Evolutionary conservation across 192 early-diverging fungal genomes (phyloP).

Genomic region (Geranomyces michiganensis): DNA sequence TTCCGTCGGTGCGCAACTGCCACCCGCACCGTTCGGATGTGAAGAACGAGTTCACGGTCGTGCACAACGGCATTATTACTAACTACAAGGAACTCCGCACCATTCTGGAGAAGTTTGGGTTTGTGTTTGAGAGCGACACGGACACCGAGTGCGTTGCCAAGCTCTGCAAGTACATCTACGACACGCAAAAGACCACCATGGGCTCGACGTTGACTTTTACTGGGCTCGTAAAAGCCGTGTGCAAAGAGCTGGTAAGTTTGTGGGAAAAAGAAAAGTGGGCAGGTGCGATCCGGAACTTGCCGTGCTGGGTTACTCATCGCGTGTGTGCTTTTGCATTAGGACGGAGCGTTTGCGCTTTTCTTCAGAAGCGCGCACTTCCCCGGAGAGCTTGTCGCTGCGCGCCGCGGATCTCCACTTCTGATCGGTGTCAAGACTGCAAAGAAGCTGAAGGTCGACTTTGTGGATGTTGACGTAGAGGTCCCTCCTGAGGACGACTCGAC

Average conservation of each 20-base stretch:
- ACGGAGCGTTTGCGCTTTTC: slow-evolving; percentile 66
- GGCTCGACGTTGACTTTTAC: slow-evolving; percentile 54
- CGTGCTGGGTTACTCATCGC: background rate
- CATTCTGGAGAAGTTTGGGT: slow-evolving; percentile 70
- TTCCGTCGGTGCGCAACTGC: slow-evolving; percentile 60
- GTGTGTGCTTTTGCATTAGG: slow-evolving; percentile 32
- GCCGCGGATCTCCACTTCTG: slow-evolving; percentile 65
- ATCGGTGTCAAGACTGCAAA: slow-evolving; percentile 64
- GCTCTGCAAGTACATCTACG: slow-evolving; percentile 66
- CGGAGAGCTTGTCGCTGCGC: slow-evolving; percentile 59
- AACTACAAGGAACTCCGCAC: slow-evolving; percentile 64
- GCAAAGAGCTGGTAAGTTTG: slow-evolving; percentile 60
- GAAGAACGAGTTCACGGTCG: slow-evolving; percentile 63
- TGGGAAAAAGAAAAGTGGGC: background rate
- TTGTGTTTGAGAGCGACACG: slow-evolving; percentile 82
- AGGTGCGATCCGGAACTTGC: background rate
- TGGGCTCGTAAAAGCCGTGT: slow-evolving; percentile 59
- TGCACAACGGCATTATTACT: slow-evolving; percentile 72
- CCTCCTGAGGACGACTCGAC: slow-evolving; percentile 26
- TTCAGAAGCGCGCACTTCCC: slow-evolving; percentile 65
- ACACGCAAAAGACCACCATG: slow-evolving; percentile 54
- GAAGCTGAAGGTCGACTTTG: slow-evolving; percentile 70
- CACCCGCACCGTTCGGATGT: slow-evolving; percentile 68
- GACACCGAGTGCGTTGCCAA: slow-evolving; percentile 68
- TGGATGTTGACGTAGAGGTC: slow-evolving; percentile 60